Base-by-base conservation (phyloP, 2,329 filamentous ascomycete species). In the Sarocladium brachiariae region DNA sequence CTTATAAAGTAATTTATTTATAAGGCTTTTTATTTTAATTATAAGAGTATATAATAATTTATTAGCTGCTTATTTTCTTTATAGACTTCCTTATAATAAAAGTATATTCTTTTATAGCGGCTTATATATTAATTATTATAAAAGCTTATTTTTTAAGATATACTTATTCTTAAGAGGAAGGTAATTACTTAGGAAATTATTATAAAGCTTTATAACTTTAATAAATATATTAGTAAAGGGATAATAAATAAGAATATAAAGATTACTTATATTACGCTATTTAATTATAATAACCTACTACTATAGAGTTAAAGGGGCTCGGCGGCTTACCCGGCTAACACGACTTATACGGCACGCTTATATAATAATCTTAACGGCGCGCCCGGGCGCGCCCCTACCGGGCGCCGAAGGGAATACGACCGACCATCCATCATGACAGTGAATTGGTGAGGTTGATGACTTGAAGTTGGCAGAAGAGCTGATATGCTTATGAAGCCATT, bases 141-240 rank as follows among this genome's bases (percentile, higher is more conserved):
- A 31, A 8, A 31, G 13, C 8, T 7, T 13, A 31, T 31, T 13
- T 31, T 25, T 6, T 5, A 25, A 48, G 45, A 13, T 33, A 48
- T 48, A 18, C 23, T 48, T 25, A 10, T 25, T 25, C 33, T 48
- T 25, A 9, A 25, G 45, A 31, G 21, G 45, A 7, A 48, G 45
- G 45, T n/a, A 48, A 25, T 48, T 25, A 48, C 33, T 25, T 48
- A 6, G 45, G 27, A 33, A 48, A 48, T 21, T 45, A 21, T 18
- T 45, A 21, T 21, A 45, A 8, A 13, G 39, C 13, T 25, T n/a
- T n/a, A n/a, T 8, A 21, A 21, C 11, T 45, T 45, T 13, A 45
- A 21, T 8, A 45, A 13, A 45, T 45, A 21, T 45, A 21, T 13
- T n/a, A 45, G n/a, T 21, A 45, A 45, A 21, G 21, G 9, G 39